Base-by-base conservation (phyloP, 768 basidiomycete genomes). In the Russula foetens region DNA sequence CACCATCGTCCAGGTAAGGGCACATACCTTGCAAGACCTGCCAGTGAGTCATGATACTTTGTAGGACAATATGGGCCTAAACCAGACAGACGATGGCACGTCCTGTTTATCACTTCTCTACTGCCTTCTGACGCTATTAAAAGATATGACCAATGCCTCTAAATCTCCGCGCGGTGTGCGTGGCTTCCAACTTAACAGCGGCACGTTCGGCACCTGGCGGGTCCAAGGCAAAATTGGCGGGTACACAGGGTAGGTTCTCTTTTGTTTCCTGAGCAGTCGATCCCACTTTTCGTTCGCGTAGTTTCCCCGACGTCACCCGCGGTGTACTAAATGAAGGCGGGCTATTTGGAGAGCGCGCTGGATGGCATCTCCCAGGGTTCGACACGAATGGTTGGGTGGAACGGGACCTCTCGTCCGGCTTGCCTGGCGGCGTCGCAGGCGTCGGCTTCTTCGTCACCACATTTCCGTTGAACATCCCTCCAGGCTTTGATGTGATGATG, bases 371-470 rank as follows among this genome's bases (percentile, higher is more conserved):
- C 7, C 79, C 79, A 3, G 83, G 81, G 14, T 90, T 84, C 71
- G 76, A 87, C 58, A 83, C 76, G 8, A 79, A 82, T 0, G 71
- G 71, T 1, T 92, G 90, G 89, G 67, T 69, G 1, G 56, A 71
- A 7, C 80, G 87, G 53, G 76, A 84, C 26, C 75, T 89, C 14
- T 73, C 79, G 3, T 66, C 75, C 23, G 87, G 88, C 5, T 75
- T 90, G 23, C 86, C 86, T 0, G 70, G 74, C 44, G 73, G 74
- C 8, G 62, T 70, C 17, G 81, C 90, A 5, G 91, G 91, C 17
- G 79, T 91, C 26, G 91, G 90, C 7, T 92, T 92, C 75, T 92
- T 91, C 69, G 79, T 87, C 23, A 84, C 89, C 7, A 86, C 82
- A 0, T 88, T 93, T 71, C 73, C 81, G 15, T 73, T 92, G 41